These are phyloP conservation scores for Phaeosphaeria sp. DNA, from an alignment of 2,329 filamentous ascomycete genomes.

Conservation along the genomic window DNA sequence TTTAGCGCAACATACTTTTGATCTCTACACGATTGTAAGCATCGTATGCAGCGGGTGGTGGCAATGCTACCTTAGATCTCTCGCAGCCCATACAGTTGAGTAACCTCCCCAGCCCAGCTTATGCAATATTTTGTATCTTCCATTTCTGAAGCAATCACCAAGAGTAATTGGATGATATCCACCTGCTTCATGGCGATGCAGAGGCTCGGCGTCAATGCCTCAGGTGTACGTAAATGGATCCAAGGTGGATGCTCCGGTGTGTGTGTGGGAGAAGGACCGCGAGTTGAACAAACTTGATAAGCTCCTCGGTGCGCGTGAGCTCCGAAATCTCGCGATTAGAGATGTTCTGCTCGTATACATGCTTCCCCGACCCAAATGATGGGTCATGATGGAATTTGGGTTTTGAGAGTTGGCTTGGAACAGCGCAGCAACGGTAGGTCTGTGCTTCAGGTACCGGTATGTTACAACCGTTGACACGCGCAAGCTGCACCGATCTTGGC, in stretches of 20 bases:
- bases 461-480: too few species aligned
- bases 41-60: not conserved
- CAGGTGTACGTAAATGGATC: slow-evolving; percentile 7
- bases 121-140: slow-evolving; percentile 20
- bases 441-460: not conserved
- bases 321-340: not conserved
- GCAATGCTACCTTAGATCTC: slow-evolving; percentile 14
- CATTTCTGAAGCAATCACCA: slow-evolving; percentile 21
- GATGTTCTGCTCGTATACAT: not conserved
- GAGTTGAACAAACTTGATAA: not conserved
- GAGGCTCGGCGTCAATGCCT: slow-evolving; percentile 25
- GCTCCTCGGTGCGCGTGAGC: not conserved
- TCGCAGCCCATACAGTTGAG: slow-evolving; percentile 30
- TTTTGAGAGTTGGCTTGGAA: not conserved
- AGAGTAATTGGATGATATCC: slow-evolving; percentile 29
- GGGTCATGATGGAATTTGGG: not conserved
- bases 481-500: too few species aligned
- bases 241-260: not conserved
- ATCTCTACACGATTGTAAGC: slow-evolving; percentile 11
- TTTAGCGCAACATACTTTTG: slow-evolving; percentile 33
- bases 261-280: not conserved
- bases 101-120: slow-evolving; percentile 32
- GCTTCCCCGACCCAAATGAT: not conserved
- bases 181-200: slow-evolving; percentile 22
- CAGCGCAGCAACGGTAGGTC: not conserved